Conservation (phyloP, 2,329 filamentous ascomycete genomes). For the Coniochaeta sp. region DNA sequence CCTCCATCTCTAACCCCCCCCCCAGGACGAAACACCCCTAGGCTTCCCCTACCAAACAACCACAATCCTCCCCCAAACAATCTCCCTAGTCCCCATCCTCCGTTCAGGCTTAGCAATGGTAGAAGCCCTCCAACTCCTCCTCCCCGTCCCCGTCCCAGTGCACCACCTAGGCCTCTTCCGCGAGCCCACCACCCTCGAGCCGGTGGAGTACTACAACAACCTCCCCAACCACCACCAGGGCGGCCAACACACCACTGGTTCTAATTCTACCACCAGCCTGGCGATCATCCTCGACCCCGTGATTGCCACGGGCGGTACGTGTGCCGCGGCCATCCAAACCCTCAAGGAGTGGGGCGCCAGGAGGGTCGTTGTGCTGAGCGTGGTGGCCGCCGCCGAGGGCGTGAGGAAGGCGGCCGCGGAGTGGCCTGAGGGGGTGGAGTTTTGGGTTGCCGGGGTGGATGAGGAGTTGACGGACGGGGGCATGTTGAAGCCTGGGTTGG, state of each 20-base stretch:
- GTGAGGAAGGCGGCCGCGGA: constrained; percentile 63
- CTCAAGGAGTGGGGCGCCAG: constrained; percentile 88
- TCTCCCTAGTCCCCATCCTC: constrained; percentile 88
- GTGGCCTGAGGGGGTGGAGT: constrained; percentile 70
- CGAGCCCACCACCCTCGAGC: constrained; percentile 77
- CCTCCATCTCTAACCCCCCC: background rate
- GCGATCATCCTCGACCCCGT: constrained; percentile 87
- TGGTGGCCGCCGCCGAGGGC: constrained; percentile 69
- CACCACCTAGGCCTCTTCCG: constrained; percentile 95
- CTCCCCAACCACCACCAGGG: constrained; percentile 62
- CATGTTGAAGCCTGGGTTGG: constrained; percentile 86
- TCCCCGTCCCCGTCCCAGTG: constrained; percentile 72
- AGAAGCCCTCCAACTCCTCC: constrained; percentile 75
- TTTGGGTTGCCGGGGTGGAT: constrained; percentile 82
- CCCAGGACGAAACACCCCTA: constrained; percentile 69
- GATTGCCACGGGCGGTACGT: constrained; percentile 89
- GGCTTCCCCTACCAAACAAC: constrained; percentile 67
- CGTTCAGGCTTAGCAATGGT: constrained; percentile 88
- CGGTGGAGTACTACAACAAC: constrained; percentile 98
- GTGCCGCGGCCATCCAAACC: constrained; percentile 81
- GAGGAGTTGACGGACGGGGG: constrained; percentile 65
- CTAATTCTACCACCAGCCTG: constrained; percentile 48
- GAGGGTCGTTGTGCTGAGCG: constrained; percentile 66
- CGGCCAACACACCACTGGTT: constrained; percentile 23
- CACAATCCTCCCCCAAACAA: constrained; percentile 53